Evolutionary conservation across 495 filamentous ascomycete species (phyloP), one percentile per base, ranked within the genome.

Genomic region (Neurospora discreta): DNA sequence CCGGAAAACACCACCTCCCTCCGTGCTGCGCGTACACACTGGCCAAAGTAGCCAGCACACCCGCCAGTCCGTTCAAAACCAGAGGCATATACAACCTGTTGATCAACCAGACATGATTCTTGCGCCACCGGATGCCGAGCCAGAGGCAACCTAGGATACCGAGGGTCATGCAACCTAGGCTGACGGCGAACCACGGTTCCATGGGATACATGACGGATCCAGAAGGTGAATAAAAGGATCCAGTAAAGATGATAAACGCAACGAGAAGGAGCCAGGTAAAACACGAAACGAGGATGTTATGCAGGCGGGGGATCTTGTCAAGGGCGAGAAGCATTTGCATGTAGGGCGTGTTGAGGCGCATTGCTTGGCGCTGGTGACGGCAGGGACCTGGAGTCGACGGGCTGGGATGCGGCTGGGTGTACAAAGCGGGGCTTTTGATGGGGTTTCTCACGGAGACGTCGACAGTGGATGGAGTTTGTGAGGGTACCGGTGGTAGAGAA

Each of bases 1-100:
- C 85, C 69, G 83, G 85, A 11, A 84, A 76, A 38, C 79, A 80
- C 83, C 81, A 87, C 15, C 77, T 71, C 5, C 86, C 84, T 1
- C 76, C 68, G 58, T 85, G 81, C 42, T 83, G 80, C 23, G 80
- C 75, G 72, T 87, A 88, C 10, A 89, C 80, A 75, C 79, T 84
- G 16, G 83, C 77, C 10, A 88, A 69, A n/a, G 85, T 85, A 16
- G 79, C 79, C 10, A 87, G 73, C 9, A 87, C 69, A 0, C 86
- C 86, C n/a, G 82, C 85, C 4, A 84, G 36, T 15, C 78, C 77
- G 75, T 86, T 86, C 69, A 87, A 73, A 23, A 80, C 69, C 0
- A 81, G 72, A 1, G 82, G 83, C 69, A 85, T 30, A 71, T 84
- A 83, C 16, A 85, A 75, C 69, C 77, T 78, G 42, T 82, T 83